Percentiles rank a stretch among this genome's conserved stretches.
phyloP scores from a whole-genome alignment of 805 yeast species.

The Lipomyces chichibuensis region DNA sequence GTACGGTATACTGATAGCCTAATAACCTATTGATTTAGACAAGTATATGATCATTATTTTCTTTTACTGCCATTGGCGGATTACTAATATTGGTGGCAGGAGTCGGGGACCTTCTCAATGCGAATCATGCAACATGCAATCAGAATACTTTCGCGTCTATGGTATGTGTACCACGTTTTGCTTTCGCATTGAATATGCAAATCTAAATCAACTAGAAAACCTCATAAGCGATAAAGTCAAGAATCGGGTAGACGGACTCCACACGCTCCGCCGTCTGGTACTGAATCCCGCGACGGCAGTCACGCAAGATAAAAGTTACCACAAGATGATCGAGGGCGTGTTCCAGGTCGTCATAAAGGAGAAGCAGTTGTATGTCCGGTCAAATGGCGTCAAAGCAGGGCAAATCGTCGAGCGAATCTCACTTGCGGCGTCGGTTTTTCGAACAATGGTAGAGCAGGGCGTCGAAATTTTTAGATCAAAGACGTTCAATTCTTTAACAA shows the following conservation, averaged over 20 bases:
- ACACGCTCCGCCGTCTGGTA: slow-evolving; percentile 13
- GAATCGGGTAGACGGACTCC: slow-evolving; percentile 30
- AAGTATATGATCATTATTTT: not conserved
- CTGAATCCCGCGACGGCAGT: slow-evolving; percentile 13
- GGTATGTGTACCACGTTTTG: not conserved
- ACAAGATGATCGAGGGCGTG: slow-evolving; percentile 27
- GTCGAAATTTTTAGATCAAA: slow-evolving; percentile 15
- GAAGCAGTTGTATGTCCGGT: slow-evolving; percentile 12
- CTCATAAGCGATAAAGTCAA: slow-evolving; percentile 30
- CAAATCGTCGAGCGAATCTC: slow-evolving; percentile 18
- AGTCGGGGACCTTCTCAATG: not conserved
- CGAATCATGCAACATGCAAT: not conserved
- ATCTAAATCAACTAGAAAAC: slow-evolving; percentile 8
- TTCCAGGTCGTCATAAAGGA: slow-evolving; percentile 27
- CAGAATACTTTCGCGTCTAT: slow-evolving; percentile 2
- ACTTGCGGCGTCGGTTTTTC: slow-evolving; percentile 20
- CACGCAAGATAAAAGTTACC: slow-evolving; percentile 28
- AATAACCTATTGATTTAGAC: not conserved
- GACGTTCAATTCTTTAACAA: slow-evolving; percentile 23
- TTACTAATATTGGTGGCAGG: not conserved
- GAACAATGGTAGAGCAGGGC: slow-evolving; percentile 20
- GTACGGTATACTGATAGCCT: not conserved
- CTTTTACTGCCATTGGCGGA: not conserved
- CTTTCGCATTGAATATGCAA: not conserved
- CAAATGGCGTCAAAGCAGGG: slow-evolving; percentile 6